A percentile compares a stretch with the other conserved stretches of the same genome.
Evolutionary conservation across 2,329 filamentous ascomycete genomes (phyloP).

Genomic region (Pestalotiopsis fici): DNA sequence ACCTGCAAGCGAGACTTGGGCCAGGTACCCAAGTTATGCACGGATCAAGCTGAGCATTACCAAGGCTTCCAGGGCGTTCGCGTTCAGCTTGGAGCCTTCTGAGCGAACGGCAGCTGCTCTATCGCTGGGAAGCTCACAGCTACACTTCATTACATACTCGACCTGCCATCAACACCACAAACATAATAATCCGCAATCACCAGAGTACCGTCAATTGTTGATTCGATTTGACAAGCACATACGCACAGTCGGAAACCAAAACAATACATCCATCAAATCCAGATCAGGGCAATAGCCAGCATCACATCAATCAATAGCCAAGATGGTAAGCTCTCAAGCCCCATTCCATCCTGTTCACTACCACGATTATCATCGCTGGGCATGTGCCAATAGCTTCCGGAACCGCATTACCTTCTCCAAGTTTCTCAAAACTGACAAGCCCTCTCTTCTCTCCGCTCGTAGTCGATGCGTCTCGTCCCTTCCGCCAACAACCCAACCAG

Average conservation of each 20-base stretch:
- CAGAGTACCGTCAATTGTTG: neutral
- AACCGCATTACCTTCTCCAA: neutral
- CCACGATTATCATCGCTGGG: constrained; percentile 4
- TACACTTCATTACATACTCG: neutral
- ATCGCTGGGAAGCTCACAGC: neutral
- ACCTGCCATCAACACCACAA: constrained; percentile 2
- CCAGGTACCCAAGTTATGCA: neutral
- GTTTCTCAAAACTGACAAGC: constrained; percentile 14
- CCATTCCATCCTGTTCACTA: constrained; percentile 10
- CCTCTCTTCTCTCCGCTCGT: too few species aligned
- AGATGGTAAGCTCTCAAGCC: constrained; percentile 46
- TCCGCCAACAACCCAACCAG: constrained; percentile 64
- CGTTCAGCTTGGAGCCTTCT: constrained; percentile 7
- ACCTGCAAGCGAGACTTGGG: neutral
- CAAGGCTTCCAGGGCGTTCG: constrained; percentile 8
- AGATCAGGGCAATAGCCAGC: neutral
- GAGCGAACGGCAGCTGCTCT: neutral
- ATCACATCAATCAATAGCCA: constrained; percentile 28
- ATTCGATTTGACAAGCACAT: neutral
- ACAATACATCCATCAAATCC: neutral
- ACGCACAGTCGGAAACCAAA: neutral
- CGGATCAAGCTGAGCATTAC: neutral
- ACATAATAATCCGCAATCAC: neutral
- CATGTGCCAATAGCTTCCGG: neutral
- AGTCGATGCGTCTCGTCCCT: constrained; percentile 92